phyloP scores from a whole-genome alignment of 129 eudicot species.

The Artemisia annua region DNA sequence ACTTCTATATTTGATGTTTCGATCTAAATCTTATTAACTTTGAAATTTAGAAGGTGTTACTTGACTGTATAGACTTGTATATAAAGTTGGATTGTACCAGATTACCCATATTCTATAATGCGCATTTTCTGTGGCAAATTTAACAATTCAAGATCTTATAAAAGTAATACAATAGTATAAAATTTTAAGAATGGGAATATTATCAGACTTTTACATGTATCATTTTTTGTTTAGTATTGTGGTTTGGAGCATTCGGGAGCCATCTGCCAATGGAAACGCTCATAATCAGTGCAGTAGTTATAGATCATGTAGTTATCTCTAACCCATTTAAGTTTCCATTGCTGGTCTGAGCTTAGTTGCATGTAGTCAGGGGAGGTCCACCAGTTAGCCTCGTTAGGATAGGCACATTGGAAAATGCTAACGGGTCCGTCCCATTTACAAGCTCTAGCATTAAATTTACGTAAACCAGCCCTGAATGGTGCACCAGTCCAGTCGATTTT shows the following conservation, averaged over 20 bases:
- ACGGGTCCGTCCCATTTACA: slow-evolving; percentile 45
- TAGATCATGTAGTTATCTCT: slow-evolving; percentile 54
- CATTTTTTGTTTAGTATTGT: slow-evolving; percentile 31
- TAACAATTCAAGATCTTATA: too few relatives aligned
- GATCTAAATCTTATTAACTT: too few relatives aligned
- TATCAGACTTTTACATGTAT: neutral
- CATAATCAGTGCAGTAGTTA: slow-evolving; percentile 51
- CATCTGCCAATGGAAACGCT: slow-evolving; percentile 44
- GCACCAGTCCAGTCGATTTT: slow-evolving; percentile 63
- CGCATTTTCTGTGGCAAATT: too few relatives aligned
- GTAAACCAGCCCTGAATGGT: slow-evolving; percentile 49
- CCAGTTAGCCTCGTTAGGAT: slow-evolving; percentile 43
- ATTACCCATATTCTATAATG: too few relatives aligned
- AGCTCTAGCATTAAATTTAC: slow-evolving; percentile 44
- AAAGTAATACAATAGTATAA: too few relatives aligned
- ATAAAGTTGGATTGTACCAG: too few relatives aligned
- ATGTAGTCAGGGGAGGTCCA: slow-evolving; percentile 40
- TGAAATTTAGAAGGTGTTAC: too few relatives aligned
- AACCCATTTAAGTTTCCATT: slow-evolving; percentile 41
- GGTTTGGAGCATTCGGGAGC: slow-evolving; percentile 58
- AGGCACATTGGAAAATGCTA: slow-evolving; percentile 37
- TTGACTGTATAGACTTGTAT: too few relatives aligned
- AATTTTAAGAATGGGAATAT: too few relatives aligned
- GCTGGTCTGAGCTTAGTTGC: slow-evolving; percentile 38
- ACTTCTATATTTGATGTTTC: too few relatives aligned